These are phyloP conservation scores for Kuraishia ogatae DNA, from an alignment of 805 yeast genomes.

Conservation along the genomic window DNA sequence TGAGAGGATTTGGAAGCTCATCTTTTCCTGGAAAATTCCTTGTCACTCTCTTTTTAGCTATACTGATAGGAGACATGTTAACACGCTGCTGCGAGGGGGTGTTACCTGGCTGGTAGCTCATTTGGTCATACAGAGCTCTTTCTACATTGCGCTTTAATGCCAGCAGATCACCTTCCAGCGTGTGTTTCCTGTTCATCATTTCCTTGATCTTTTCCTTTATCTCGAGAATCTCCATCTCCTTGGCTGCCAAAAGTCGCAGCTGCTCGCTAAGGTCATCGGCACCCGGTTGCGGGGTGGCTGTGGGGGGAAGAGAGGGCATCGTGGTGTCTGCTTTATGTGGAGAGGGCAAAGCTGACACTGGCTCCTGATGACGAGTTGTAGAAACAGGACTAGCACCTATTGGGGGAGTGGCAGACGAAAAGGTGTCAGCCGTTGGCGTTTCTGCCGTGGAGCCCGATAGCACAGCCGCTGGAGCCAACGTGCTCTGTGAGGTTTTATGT, in stretches of 20 bases:
- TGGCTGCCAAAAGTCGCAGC: slow-evolving; percentile 52
- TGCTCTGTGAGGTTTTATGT: background rate
- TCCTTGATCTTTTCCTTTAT: slow-evolving; percentile 46
- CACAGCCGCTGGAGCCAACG: background rate
- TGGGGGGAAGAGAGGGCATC: background rate
- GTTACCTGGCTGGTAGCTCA: slow-evolving; percentile 12
- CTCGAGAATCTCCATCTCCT: slow-evolving; percentile 62
- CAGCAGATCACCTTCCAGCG: slow-evolving; percentile 40
- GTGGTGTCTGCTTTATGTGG: background rate
- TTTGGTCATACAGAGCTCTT: slow-evolving; percentile 32
- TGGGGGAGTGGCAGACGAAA: too few relatives aligned
- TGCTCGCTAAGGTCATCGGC: slow-evolving; percentile 38
- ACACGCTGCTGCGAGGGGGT: background rate
- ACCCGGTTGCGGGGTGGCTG: background rate
- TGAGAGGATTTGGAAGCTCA: background rate
- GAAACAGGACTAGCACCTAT: too few relatives aligned
- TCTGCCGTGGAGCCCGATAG: background rate
- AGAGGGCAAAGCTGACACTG: background rate
- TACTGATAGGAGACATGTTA: slow-evolving; percentile 1
- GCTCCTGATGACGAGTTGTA: too few relatives aligned
- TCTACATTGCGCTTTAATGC: slow-evolving; percentile 40
- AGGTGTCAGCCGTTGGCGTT: background rate
- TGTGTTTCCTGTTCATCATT: slow-evolving; percentile 28
- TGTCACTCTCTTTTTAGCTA: background rate
- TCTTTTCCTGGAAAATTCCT: background rate